phyloP scores from a whole-genome alignment of 805 yeast genomes.

The Saccharomycopsis fibuligera region DNA sequence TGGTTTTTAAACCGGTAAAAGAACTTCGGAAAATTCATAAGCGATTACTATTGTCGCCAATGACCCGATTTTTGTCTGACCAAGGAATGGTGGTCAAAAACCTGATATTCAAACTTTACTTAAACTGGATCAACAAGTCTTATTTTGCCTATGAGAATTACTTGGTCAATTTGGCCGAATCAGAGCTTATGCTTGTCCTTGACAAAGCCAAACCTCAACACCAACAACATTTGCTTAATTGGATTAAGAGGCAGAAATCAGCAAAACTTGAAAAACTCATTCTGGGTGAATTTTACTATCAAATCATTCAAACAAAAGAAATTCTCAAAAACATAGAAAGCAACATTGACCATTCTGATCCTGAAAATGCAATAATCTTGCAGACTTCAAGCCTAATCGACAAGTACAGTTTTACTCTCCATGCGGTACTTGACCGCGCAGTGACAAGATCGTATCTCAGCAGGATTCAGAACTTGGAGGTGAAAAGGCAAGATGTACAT shows the following conservation, averaged over 20 bases:
- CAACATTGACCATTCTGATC: slow-evolving; percentile 12
- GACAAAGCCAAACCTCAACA: slow-evolving; percentile 16
- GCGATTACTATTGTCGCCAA: slow-evolving; percentile 16
- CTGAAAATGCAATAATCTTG: slow-evolving; percentile 16
- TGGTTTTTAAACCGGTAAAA: slow-evolving; percentile 13
- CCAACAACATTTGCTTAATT: slow-evolving; percentile 14
- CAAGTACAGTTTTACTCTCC: slow-evolving; percentile 14
- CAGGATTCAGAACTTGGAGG: slow-evolving; percentile 16
- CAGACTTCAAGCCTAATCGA: slow-evolving; percentile 16
- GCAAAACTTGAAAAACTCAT: slow-evolving; percentile 15
- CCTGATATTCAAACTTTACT: slow-evolving; percentile 16
- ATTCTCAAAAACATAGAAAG: slow-evolving; percentile 14
- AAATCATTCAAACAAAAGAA: slow-evolving; percentile 20
- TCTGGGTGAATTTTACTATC: slow-evolving; percentile 18
- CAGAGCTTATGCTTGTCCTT: slow-evolving; percentile 16
- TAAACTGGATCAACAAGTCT: slow-evolving; percentile 19
- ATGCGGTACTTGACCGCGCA: slow-evolving; percentile 16
- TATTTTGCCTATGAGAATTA: slow-evolving; percentile 17
- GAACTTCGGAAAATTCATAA: slow-evolving; percentile 17
- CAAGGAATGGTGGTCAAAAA: slow-evolving; percentile 18
- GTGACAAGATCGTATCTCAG: slow-evolving; percentile 15
- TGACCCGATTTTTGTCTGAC: slow-evolving; percentile 16
- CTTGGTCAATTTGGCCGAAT: slow-evolving; percentile 14
- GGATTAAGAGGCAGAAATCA: slow-evolving; percentile 16
- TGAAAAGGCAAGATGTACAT: slow-evolving; percentile 14